Conservation (phyloP, 2,329 filamentous ascomycete genomes). For the Pseudogymnoascus sp. region DNA sequence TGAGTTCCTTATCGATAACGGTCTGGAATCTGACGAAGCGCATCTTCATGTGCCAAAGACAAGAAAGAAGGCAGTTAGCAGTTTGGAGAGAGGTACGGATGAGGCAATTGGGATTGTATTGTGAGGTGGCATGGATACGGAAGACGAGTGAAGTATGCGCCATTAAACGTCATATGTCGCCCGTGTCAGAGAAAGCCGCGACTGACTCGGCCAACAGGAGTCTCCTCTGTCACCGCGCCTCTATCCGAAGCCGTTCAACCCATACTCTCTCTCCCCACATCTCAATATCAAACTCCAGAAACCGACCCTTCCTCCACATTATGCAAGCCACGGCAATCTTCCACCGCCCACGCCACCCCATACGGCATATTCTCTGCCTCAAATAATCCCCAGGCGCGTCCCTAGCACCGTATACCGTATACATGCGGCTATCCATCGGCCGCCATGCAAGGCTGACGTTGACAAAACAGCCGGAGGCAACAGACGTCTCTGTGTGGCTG, state of each 20-base stretch:
- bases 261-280: not conserved
- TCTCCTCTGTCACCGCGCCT: not conserved
- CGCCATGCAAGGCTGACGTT: not conserved
- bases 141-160: not conserved
- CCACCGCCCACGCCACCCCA: not conserved
- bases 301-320: not conserved
- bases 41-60: conserved; percentile 20
- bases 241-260: not conserved
- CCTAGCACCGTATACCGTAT: not conserved
- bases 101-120: not conserved
- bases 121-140: not conserved
- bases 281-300: not conserved
- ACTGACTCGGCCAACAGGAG: no score
- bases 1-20: conserved; percentile 11
- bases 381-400: not conserved
- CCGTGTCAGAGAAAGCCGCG: no score
- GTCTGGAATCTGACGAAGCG: conserved; percentile 10
- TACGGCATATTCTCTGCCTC: not conserved
- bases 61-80: not conserved
- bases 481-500: not conserved
- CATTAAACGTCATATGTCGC: no score
- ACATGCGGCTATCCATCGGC: not conserved
- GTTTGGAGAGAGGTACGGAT: not conserved
- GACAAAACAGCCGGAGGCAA: not conserved
- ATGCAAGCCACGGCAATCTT: not conserved